These are phyloP conservation scores for Zymoseptoria tritici DNA, from an alignment of 2,329 filamentous ascomycete species.

Conservation along the genomic window DNA sequence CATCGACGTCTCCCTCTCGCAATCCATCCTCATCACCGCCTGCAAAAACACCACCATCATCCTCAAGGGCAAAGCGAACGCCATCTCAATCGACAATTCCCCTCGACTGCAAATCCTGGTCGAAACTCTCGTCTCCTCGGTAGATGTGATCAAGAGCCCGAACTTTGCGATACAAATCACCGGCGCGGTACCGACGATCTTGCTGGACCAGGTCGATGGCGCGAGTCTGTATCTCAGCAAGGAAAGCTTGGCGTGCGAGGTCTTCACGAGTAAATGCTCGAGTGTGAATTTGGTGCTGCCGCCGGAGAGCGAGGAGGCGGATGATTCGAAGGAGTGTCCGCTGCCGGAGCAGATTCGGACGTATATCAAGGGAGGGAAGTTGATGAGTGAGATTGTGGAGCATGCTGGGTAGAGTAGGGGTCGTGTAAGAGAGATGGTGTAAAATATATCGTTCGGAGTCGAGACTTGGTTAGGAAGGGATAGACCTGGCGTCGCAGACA, in stretches of 20 bases:
- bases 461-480: neutral
- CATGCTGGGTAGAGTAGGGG: slow-evolving; percentile 62
- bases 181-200: slow-evolving; percentile 74
- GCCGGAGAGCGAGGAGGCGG: slow-evolving; percentile 51
- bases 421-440: neutral
- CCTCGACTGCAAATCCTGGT: slow-evolving; percentile 75
- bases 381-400: slow-evolving; percentile 91
- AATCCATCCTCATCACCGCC: slow-evolving; percentile 85
- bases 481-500: too few species aligned
- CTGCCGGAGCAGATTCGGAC: slow-evolving; percentile 85
- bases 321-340: slow-evolving; percentile 81
- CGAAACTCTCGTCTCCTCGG: slow-evolving; percentile 79
- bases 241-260: slow-evolving; percentile 67
- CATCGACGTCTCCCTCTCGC: slow-evolving; percentile 71
- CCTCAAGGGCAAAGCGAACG: slow-evolving; percentile 87
- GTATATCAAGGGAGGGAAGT: slow-evolving; percentile 65
- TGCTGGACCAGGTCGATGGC: slow-evolving; percentile 89
- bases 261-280: slow-evolving; percentile 83
- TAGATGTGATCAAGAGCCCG: slow-evolving; percentile 91
- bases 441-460: neutral
- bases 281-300: slow-evolving; percentile 81
- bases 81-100: slow-evolving; percentile 92
- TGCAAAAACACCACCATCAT: slow-evolving; percentile 89
- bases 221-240: slow-evolving; percentile 80
- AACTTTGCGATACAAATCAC: slow-evolving; percentile 84